Conservation (phyloP, 2,329 filamentous ascomycete genomes). For the Aspergillus oerlinghausenensis region DNA sequence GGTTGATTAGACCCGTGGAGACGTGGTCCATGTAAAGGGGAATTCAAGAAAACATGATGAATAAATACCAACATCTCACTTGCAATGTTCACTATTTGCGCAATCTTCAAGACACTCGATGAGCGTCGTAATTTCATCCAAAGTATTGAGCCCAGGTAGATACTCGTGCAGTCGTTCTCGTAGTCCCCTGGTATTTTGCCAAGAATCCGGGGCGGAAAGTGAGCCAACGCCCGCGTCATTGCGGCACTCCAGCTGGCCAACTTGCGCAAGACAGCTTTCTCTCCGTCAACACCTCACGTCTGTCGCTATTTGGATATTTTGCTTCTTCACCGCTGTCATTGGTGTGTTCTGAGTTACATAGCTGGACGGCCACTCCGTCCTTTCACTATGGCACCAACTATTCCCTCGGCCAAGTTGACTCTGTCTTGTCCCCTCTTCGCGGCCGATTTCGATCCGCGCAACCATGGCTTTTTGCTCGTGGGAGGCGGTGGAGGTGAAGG, state of each 20-base stretch:
- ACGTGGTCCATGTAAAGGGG: neutral
- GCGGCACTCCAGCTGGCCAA: neutral
- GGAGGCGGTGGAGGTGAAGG: conserved; percentile 83
- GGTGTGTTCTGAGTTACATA: conserved; percentile 1
- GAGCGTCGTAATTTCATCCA: neutral
- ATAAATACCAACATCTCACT: neutral
- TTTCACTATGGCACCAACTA: conserved; percentile 34
- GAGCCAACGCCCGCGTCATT: conserved; percentile 3
- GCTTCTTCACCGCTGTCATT: conserved; percentile 1
- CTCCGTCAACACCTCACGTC: conserved; percentile 4
- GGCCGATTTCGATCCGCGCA: conserved; percentile 80
- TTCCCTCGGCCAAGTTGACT: conserved; percentile 55
- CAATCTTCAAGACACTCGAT: neutral
- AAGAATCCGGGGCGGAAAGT: conserved; percentile 25
- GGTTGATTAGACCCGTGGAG: conserved; percentile 37
- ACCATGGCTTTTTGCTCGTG: conserved; percentile 71
- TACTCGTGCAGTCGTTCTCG: neutral
- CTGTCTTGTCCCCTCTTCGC: conserved; percentile 81
- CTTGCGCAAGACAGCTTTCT: neutral
- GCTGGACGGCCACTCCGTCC: neutral
- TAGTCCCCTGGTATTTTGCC: conserved; percentile 10
- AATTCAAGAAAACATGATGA: neutral
- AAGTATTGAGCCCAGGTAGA: neutral
- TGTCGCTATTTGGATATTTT: neutral
- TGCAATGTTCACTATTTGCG: neutral